A percentile compares a stretch with the other conserved stretches of the same genome.
Conservation (phyloP, 345 rosid species). For the Boechera divaricarpa region DNA sequence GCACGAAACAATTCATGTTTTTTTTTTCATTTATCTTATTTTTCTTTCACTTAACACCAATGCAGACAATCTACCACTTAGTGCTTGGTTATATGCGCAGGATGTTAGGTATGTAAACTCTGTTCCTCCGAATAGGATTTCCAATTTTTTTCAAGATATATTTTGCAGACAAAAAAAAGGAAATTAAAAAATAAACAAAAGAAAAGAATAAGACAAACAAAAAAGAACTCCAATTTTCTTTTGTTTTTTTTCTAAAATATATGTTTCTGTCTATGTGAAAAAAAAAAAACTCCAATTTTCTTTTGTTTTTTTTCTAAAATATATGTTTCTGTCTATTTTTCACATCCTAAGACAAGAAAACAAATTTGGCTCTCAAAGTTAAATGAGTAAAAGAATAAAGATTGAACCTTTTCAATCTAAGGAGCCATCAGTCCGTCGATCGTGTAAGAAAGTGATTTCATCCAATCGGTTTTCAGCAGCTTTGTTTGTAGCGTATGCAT, state of each 20-base stretch:
- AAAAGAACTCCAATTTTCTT: not conserved
- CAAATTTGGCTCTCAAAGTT: conserved; percentile 22
- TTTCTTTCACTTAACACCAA: too few relatives aligned
- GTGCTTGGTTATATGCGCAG: too few relatives aligned
- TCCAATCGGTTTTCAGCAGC: conserved; percentile 90
- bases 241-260: not conserved
- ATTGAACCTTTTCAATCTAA: conserved; percentile 44
- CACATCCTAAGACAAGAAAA: conserved; percentile 21
- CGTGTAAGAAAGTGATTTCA: conserved; percentile 88
- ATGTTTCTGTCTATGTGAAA: conserved; percentile 38
- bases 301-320: conserved; percentile 1
- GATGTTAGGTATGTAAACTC: too few relatives aligned
- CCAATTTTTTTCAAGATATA: too few relatives aligned
- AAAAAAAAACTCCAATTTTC: not conserved
- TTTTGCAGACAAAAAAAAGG: too few relatives aligned
- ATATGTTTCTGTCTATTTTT: conserved; percentile 33
- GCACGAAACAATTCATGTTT: too few relatives aligned
- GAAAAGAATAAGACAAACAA: too few relatives aligned
- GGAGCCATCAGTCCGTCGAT: conserved; percentile 98
- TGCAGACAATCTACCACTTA: too few relatives aligned
- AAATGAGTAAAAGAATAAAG: conserved; percentile 44
- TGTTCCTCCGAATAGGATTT: too few relatives aligned
- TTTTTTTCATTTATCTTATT: too few relatives aligned
- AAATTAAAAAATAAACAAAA: too few relatives aligned
- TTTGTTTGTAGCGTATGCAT: conserved; percentile 82